Evolutionary conservation across 306 rosid species (phyloP).

Genomic region (Dalbergia oliveri): DNA sequence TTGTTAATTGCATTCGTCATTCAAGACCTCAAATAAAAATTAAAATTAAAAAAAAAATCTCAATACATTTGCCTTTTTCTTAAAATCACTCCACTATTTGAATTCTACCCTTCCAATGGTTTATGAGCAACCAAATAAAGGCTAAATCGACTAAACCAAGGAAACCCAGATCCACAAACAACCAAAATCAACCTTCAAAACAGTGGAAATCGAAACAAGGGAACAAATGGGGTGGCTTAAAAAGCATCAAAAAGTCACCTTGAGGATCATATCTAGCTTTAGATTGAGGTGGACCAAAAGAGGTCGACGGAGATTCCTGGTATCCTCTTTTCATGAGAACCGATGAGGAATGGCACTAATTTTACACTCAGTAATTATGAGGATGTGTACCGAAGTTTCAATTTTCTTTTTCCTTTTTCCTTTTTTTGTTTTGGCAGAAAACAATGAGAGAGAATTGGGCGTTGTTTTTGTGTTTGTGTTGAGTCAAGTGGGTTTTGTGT

Average conservation of each 20-base stretch:
- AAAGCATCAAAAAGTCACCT: constrained; percentile 60
- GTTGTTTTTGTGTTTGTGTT: too few relatives aligned
- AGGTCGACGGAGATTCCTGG: constrained; percentile 74
- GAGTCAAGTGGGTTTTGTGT: too few relatives aligned
- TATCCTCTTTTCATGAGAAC: constrained; percentile 85
- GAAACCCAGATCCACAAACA: constrained; percentile 52
- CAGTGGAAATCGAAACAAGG: constrained; percentile 22
- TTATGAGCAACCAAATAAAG: constrained; percentile 43
- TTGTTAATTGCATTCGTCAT: neutral
- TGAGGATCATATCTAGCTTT: constrained; percentile 76
- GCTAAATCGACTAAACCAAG: constrained; percentile 37
- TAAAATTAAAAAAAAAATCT: neutral
- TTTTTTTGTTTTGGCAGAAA: too few relatives aligned
- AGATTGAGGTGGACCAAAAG: constrained; percentile 86
- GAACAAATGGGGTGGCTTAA: constrained; percentile 29
- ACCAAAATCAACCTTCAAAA: constrained; percentile 37
- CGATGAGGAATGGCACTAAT: constrained; percentile 26
- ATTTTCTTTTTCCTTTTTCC: too few relatives aligned
- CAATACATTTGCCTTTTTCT: neutral
- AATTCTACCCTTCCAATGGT: constrained; percentile 8
- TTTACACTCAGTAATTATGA: neutral
- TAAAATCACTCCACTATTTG: constrained; percentile 18
- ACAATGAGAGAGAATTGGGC: too few relatives aligned
- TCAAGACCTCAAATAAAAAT: neutral
- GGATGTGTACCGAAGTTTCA: too few relatives aligned